Evolutionary conservation across 495 filamentous ascomycete species (phyloP), one percentile per base, ranked within the genome.

Genomic region (Geopyxis carbonaria): DNA sequence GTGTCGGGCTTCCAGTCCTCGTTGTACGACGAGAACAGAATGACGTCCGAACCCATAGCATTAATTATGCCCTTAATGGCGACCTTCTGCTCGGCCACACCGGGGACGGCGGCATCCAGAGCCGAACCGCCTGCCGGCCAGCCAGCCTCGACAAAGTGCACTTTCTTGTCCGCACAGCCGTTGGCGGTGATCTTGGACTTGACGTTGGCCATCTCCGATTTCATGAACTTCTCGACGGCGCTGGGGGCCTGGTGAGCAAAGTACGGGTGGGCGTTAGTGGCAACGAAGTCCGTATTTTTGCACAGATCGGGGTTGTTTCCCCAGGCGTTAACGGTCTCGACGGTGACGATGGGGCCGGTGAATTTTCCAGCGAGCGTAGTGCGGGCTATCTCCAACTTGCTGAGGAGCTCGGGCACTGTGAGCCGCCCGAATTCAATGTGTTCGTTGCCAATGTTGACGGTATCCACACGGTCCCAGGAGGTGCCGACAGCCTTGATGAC

Each of bases 191-290:
- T 66, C n/a, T 64, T 63, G 46, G 62, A 52, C 30, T 28, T 54
- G 14, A 40, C n/a, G 34, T 61, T 52, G 21, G 52, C 32, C 20
- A 64, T 50, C 54, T 23, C 47, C 53, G 22, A 45, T 45, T 18
- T 66, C 54, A 21, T 33, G 13, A 16, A 39, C 14, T 9, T 27
- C 7, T 43, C 50, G 21, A 69, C 64, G 7, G 64, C 67, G 2
- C 64, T 59, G 45, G n/a, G n/a, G n/a, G n/a, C n/a, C n/a, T n/a
- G n/a, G n/a, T n/a, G n/a, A 13, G 87, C 77, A 55, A 92, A 93
- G 64, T 85, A 93, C 9, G 83, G 69, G 51, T 93, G 85, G 43
- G 70, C 66, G 51, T 93, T 93, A 25, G 76, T 70, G 1, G 83
- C 78, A 48, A 74, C 80, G 58, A 77, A 82, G 46, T 91, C 84